These are phyloP conservation scores for Naganishia kalamii DNA, from an alignment of 768 basidiomycete genomes.

Conservation along the genomic window DNA sequence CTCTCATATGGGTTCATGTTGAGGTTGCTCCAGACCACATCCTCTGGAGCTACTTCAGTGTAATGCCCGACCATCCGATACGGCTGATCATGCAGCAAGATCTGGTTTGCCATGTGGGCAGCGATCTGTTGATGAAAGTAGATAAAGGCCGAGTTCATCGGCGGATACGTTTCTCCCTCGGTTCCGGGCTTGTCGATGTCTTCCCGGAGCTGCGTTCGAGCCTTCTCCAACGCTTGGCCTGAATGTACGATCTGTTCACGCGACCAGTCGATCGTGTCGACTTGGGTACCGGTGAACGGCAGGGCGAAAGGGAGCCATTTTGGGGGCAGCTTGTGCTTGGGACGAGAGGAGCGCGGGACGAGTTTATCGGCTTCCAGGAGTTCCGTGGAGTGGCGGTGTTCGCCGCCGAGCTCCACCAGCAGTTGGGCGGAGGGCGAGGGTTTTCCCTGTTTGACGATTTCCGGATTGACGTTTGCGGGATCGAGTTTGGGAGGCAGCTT, in stretches of 20 bases:
- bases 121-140: constrained; percentile 88
- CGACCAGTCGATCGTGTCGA: constrained; percentile 89
- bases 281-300: constrained; percentile 68
- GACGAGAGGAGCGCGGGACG: constrained; percentile 68
- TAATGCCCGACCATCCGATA: constrained; percentile 63
- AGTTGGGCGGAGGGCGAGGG: constrained; percentile 14
- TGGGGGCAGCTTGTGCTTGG: constrained; percentile 63
- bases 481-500: constrained; percentile 28
- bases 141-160: constrained; percentile 57
- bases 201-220: constrained; percentile 33
- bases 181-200: constrained; percentile 38
- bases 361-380: constrained; percentile 53
- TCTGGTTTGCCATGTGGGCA: constrained; percentile 77
- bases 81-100: constrained; percentile 69
- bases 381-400: constrained; percentile 23
- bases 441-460: constrained; percentile 19
- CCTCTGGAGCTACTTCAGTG: constrained; percentile 74
- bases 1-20: constrained; percentile 82
- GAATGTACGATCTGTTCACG: constrained; percentile 61
- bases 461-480: constrained; percentile 29
- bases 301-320: constrained; percentile 52
- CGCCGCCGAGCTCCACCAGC: constrained; percentile 14
- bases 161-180: constrained; percentile 41
- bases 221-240: constrained; percentile 49
- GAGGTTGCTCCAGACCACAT: constrained; percentile 80